Percentiles rank a stretch among this genome's conserved stretches.
Evolutionary conservation across 1,284 basidiomycete genomes (phyloP).

Genomic region (Uromyces viciae-fabae): DNA sequence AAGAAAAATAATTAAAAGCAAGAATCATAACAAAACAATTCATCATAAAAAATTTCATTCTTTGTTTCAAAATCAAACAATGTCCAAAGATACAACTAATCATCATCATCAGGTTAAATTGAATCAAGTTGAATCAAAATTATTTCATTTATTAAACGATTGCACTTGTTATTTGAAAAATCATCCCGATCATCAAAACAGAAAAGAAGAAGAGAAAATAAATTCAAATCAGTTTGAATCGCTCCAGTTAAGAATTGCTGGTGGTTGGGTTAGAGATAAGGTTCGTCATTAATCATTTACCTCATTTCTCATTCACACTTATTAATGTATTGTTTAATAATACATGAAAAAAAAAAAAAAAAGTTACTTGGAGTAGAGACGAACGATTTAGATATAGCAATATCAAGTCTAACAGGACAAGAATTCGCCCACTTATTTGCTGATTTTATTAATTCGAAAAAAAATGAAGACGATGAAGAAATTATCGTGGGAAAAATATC

Average conservation of each 20-base stretch:
- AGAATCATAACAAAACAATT: no score
- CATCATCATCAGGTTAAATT: neutral
- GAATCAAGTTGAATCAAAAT: constrained; percentile 4
- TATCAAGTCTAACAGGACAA: constrained; percentile 78
- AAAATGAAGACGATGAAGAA: constrained; percentile 6
- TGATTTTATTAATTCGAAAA: constrained; percentile 60
- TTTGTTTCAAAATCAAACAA: no score
- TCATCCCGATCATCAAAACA: neutral
- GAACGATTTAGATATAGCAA: constrained; percentile 90
- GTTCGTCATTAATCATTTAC: constrained; percentile 57
- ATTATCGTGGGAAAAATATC: constrained; percentile 57
- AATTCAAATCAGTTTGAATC: neutral
- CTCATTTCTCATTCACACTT: neutral
- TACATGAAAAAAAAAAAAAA: no score
- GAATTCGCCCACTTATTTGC: constrained; percentile 80
- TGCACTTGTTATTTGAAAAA: neutral
- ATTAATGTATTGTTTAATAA: no score
- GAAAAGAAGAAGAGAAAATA: no score
- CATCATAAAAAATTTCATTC: no score
- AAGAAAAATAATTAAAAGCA: no score
- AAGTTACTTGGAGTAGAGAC: constrained; percentile 79
- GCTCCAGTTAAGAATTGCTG: constrained; percentile 67
- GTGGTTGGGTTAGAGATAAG: constrained; percentile 98
- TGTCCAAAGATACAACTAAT: neutral
- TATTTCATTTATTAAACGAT: neutral